Base-by-base conservation (phyloP, 31 red algal genomes). In the Asparagopsis taxiformis region DNA sequence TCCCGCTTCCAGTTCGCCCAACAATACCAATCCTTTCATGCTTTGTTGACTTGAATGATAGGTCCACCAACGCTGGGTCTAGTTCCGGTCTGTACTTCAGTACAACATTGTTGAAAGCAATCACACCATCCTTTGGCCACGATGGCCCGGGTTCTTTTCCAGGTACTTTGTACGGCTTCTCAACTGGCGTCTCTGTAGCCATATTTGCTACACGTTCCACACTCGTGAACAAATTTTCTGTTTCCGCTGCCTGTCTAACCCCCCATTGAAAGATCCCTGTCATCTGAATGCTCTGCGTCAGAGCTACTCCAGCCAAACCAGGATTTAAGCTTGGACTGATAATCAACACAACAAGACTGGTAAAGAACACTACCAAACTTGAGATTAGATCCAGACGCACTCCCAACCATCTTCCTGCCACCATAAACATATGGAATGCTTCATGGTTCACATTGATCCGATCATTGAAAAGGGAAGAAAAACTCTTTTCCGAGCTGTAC, bases 1-100 rank as follows among this genome's bases (percentile, higher is more conserved):
- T 99, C 23, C 97, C 97, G 29, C 80, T 72, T 24, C 97, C 97
- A 6, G 79, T 93, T 16, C 74, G 41, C 21, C 97, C 97, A 4
- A 99, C 90, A 33, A 99, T 77, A 25, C 61, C 75, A 31, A 90
- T 43, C 33, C 68, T 46, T 34, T 80, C 75, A 23, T 89, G 71
- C 15, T 38, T 54, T 34, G 56, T 55, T 24, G 77, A 75, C 9
- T 28, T 8, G 54, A 98, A 92, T 30, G 82, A 80, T 3, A 98
- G 49, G 5, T 72, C 61, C 31, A 55, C 41, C 29, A 98, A 31
- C 30, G 82, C 89, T 31, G 89, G 89, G 20, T 84, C 70, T 37
- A 98, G 62, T 22, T 89, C 73, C 44, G 88, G 73, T 20, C 94
- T 75, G 72, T 98, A 98, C 22, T 72, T 85, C 75, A 98, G 55